Conservation (phyloP, 129 eudicot genomes). For the Lactuca saligna region DNA sequence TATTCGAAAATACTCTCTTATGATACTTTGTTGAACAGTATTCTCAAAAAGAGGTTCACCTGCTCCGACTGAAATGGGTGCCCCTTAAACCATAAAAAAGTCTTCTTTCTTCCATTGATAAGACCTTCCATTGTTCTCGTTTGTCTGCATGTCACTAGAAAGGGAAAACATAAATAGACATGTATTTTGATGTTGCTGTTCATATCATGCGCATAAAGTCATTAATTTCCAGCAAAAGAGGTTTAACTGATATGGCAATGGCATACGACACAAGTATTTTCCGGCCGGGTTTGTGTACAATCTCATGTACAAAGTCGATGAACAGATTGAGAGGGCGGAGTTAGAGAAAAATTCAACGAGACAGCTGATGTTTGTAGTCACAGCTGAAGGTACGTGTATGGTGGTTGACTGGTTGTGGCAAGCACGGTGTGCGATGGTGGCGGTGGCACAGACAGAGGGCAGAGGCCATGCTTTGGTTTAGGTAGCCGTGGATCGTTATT, state of each 20-base stretch:
- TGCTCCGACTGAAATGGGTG: conserved; percentile 5
- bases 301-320: conserved; percentile 8
- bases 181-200: conserved; percentile 11
- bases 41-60: conserved; percentile 3
- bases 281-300: conserved; percentile 5
- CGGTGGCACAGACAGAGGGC: too few relatives aligned
- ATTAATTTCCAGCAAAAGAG: neutral
- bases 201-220: conserved; percentile 21
- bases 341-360: neutral
- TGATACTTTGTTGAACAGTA: conserved; percentile 23
- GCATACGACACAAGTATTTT: conserved; percentile 13
- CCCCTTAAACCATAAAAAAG: conserved; percentile 10
- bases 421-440: too few relatives aligned
- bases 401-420: too few relatives aligned
- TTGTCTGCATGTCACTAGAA: conserved; percentile 14
- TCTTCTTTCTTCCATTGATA: conserved; percentile 10
- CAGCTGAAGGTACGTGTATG: too few relatives aligned
- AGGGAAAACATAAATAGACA: conserved; percentile 7
- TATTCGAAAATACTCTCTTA: conserved; percentile 3
- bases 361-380: conserved; percentile 11
- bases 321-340: neutral
- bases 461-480: too few relatives aligned
- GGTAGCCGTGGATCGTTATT: too few relatives aligned
- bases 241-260: conserved; percentile 11
- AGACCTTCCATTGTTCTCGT: conserved; percentile 18